phyloP scores from a whole-genome alignment of 768 basidiomycete species.

The Rubroboletus satanas region DNA sequence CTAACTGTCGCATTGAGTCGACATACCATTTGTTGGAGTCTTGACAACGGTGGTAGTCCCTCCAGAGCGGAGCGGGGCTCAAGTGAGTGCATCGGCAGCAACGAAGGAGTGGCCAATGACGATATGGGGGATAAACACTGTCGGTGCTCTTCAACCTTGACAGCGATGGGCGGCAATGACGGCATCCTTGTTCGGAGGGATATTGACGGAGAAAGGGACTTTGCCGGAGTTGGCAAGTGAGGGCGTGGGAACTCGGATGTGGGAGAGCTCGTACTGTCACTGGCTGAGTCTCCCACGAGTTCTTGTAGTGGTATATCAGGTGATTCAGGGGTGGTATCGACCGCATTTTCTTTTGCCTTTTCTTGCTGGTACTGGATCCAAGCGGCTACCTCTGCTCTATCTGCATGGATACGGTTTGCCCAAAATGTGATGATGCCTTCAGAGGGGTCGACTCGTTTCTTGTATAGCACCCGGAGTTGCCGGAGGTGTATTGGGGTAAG shows the following conservation, averaged over 20 bases:
- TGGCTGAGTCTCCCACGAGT: background rate
- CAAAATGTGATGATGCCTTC: constrained; percentile 26
- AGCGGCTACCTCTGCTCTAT: constrained; percentile 14
- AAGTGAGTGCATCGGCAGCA: background rate
- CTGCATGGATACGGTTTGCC: constrained; percentile 22
- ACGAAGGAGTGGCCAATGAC: background rate
- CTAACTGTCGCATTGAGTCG: background rate
- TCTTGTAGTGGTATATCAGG: constrained; percentile 9
- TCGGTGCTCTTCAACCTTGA: constrained; percentile 25
- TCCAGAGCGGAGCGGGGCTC: background rate
- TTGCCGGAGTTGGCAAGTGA: constrained; percentile 29
- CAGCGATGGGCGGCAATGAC: constrained; percentile 30
- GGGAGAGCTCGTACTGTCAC: constrained; percentile 10
- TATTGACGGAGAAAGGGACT: constrained; percentile 20
- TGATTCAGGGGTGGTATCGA: background rate
- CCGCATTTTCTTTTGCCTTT: constrained; percentile 12
- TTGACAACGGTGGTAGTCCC: constrained; percentile 1
- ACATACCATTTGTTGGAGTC: constrained; percentile 6
- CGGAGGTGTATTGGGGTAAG: constrained; percentile 22
- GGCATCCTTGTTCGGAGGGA: constrained; percentile 11
- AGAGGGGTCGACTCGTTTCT: constrained; percentile 10
- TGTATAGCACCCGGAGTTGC: constrained; percentile 20
- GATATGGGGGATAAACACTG: background rate
- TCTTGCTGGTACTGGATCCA: constrained; percentile 31
- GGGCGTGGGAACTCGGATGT: constrained; percentile 9